Base-by-base conservation (phyloP, 2,329 filamentous ascomycete species). In the Pseudophaeomoniella oleicola region DNA sequence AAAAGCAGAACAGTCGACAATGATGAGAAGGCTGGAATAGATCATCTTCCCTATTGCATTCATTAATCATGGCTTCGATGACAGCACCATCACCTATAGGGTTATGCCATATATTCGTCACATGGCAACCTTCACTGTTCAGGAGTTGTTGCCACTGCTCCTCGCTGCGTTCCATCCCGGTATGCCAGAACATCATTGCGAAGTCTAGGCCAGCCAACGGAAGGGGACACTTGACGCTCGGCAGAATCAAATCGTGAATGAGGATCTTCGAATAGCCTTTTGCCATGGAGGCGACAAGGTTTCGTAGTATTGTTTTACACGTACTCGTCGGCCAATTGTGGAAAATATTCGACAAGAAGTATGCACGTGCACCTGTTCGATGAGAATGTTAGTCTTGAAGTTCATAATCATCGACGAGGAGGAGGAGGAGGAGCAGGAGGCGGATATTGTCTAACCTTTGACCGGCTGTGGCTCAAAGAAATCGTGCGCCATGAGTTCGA, bases 301-400 rank as follows among this genome's bases (percentile, higher is more conserved):
- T 50, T 2, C 37, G 36, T 2, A 59, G 50, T 31, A 60, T 59
- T 16, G 50, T 46, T 9, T 45, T 44, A 37, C 51, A 53, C 14
- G 44, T 42, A 2, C 47, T 43, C 38, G 59, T 52, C 3, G 51
- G 44, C 52, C 55, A 60, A 38, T 59, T 53, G 39, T 59, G 55
- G 3, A 58, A 43, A n/a, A 58, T 43, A n/a, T 48, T 49, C 39
- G 54, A 54, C 32, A 58, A 46, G 34, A 45, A 57, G 42, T 58
- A 59, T 10, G 51, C 50, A n/a, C 56, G 52, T 10, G 57, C 57
- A 19, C 54, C 57, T 52, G 30, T 33, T 37, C 32, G 27, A 6
- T 4, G 31, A 15, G 35, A 15, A 30, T 31, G 4, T 11, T 6
- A 12, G 32, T 38, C 15, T 19, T 36, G 6, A 27, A 30, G 9